Conservation (phyloP, 164 flowering plant species). For the Chimonanthus praecox region DNA sequence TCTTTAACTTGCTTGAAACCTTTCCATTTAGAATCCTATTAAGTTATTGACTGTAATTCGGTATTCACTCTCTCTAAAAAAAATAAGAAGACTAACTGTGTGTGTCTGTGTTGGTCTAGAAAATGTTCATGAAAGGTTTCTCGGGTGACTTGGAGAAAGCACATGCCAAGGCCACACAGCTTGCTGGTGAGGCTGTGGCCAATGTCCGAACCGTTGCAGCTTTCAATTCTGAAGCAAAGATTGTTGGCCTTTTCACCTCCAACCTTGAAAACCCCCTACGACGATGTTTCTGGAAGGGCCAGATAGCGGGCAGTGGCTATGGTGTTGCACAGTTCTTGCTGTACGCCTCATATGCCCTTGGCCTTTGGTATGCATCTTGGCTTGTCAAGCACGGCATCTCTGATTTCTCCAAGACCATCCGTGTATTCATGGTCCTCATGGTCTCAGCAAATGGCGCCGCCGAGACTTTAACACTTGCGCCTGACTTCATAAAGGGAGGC, state of each 20-base stretch:
- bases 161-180: conserved; percentile 89
- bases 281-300: conserved; percentile 95
- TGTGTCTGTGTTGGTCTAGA: conserved; percentile 35
- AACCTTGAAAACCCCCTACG: conserved; percentile 60
- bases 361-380: conserved; percentile 98
- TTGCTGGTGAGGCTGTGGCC: conserved; percentile 96
- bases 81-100: not conserved
- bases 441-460: conserved; percentile 99
- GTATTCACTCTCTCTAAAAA: no score
- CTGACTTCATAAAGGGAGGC: conserved; percentile 96
- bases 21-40: no score
- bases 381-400: conserved; percentile 95
- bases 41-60: no score
- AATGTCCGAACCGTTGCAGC: conserved; percentile 95
- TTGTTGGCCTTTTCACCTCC: conserved; percentile 63
- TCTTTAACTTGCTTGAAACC: no score
- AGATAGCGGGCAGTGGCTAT: conserved; percentile 89
- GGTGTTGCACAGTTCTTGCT: conserved; percentile 89
- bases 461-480: conserved; percentile 91
- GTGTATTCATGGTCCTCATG: conserved; percentile 99
- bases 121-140: conserved; percentile 96
- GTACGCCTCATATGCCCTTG: conserved; percentile 89
- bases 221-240: conserved; percentile 83
- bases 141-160: conserved; percentile 90
- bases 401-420: conserved; percentile 89